phyloP scores from a whole-genome alignment of 2,329 filamentous ascomycete species.

The Camillea tinctor region DNA sequence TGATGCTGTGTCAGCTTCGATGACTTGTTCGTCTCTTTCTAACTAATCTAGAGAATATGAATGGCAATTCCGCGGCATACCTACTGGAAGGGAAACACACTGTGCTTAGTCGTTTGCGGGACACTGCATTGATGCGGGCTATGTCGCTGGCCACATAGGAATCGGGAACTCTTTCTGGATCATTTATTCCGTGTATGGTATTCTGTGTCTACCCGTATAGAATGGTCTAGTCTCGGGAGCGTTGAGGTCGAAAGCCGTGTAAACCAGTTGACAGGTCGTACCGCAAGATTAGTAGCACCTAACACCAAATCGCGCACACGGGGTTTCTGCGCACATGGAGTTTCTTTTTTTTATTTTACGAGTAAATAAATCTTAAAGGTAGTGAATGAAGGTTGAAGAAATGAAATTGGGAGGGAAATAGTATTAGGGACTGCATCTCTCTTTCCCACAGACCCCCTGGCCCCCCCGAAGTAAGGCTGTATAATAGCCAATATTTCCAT shows the following conservation, averaged over 20 bases:
- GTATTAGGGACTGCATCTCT: not conserved
- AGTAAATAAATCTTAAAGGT: too few relatives aligned
- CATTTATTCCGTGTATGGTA: too few relatives aligned
- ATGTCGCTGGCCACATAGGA: not conserved
- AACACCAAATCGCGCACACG: not conserved
- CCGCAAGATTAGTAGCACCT: not conserved
- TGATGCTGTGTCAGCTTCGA: not conserved
- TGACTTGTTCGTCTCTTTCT: not conserved
- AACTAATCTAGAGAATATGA: not conserved
- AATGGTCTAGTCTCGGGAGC: too few relatives aligned
- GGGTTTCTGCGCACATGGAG: too few relatives aligned
- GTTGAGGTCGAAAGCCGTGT: too few relatives aligned
- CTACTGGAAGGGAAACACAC: not conserved
- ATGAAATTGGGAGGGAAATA: too few relatives aligned
- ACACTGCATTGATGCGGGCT: not conserved
- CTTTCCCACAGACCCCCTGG: too few relatives aligned
- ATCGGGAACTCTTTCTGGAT: not conserved
- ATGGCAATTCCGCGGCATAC: not conserved
- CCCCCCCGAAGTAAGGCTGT: not conserved
- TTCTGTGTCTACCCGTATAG: too few relatives aligned
- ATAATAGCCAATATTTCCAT: not conserved
- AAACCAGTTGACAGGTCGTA: not conserved
- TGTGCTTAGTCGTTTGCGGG: not conserved
- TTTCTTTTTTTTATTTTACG: too few relatives aligned
- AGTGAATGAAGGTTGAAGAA: too few relatives aligned